Conservation (phyloP, 176 grass and related monocot species). For the Typha latifolia region DNA sequence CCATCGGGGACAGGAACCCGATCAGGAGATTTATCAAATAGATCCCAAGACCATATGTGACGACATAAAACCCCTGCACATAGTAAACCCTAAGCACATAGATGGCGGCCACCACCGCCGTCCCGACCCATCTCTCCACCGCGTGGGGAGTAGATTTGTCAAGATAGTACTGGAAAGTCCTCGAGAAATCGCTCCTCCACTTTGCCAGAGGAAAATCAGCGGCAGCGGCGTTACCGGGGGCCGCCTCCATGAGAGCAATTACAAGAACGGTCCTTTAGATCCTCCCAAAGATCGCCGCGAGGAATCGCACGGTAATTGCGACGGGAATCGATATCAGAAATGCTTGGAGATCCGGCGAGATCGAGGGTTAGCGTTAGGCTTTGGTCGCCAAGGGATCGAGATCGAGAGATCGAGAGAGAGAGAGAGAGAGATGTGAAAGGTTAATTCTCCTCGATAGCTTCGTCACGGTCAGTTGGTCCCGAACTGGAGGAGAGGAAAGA, state of each 20-base stretch:
- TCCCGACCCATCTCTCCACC: slow-evolving; percentile 53
- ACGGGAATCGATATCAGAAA: neutral
- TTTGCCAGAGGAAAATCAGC: slow-evolving; percentile 32
- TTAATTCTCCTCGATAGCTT: neutral
- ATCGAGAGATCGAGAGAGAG: neutral
- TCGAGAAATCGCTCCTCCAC: slow-evolving; percentile 51
- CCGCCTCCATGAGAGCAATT: neutral
- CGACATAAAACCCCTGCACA: slow-evolving; percentile 76
- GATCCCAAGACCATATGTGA: slow-evolving; percentile 85
- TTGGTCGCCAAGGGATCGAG: neutral
- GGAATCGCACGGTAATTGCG: neutral
- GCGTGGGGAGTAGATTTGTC: slow-evolving; percentile 74
- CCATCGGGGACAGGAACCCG: slow-evolving; percentile 94
- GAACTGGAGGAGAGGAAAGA: too few species aligned
- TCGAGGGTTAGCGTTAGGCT: neutral
- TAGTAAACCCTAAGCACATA: slow-evolving; percentile 77
- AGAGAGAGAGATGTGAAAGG: neutral
- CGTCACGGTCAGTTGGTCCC: neutral
- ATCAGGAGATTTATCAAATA: slow-evolving; percentile 98
- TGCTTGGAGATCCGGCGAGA: neutral
- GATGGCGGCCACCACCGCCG: slow-evolving; percentile 37
- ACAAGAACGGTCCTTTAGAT: neutral
- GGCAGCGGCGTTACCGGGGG: slow-evolving; percentile 1
- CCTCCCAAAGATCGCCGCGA: neutral
- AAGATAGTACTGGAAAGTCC: slow-evolving; percentile 77